phyloP scores from a whole-genome alignment of 208 protist genomes.

The Crithidia fasciculata region DNA sequence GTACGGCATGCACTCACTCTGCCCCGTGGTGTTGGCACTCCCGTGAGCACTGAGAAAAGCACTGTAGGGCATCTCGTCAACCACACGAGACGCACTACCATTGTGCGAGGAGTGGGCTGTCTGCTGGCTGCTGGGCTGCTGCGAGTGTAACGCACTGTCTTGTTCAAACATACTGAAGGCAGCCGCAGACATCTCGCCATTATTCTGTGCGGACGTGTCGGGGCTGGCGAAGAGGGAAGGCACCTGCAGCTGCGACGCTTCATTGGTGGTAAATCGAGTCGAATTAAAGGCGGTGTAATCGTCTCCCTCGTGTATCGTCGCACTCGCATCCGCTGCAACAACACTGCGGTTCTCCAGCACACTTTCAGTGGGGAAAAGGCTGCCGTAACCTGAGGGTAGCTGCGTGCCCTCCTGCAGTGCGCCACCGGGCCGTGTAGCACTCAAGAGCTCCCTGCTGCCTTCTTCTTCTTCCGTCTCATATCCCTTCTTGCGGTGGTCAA shows the following conservation, averaged over 20 bases:
- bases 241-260: background rate
- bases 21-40: background rate
- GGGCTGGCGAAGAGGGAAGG: background rate
- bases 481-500: background rate
- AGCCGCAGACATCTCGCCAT: background rate
- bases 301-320: background rate
- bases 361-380: constrained; percentile 4
- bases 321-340: background rate
- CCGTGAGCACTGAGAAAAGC: background rate
- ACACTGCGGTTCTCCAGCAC: background rate
- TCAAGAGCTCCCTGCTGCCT: background rate
- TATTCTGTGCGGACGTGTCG: background rate
- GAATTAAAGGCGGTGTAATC: constrained; percentile 13
- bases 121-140: background rate
- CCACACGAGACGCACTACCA: background rate
- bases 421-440: background rate
- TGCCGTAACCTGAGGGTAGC: constrained; percentile 3
- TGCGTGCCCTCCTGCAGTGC: background rate
- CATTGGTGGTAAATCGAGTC: too few relatives aligned
- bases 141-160: background rate
- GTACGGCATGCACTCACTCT: background rate
- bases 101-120: background rate
- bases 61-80: background rate
- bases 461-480: background rate
- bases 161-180: constrained; percentile 13